phyloP scores from a whole-genome alignment of 2,329 filamentous ascomycete species.

The Orbilia ellipsospora region DNA sequence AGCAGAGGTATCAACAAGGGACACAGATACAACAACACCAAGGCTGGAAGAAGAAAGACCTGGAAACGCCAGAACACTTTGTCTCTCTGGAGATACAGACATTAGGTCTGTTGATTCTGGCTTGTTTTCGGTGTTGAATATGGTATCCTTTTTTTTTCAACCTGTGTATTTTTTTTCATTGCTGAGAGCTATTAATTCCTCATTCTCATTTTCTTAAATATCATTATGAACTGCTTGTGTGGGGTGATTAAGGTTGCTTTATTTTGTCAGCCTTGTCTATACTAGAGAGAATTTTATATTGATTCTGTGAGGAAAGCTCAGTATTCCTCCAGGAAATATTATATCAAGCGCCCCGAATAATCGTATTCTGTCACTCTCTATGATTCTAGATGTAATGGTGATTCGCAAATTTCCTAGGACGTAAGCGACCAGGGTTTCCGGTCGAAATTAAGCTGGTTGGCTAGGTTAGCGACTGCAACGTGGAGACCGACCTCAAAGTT shows the following conservation, averaged over 20 bases:
- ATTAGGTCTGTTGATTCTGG: conserved; percentile 46
- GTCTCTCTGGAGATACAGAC: conserved; percentile 77
- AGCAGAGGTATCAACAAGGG: conserved; percentile 99
- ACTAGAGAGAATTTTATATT: conserved; percentile 7
- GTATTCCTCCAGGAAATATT: no score
- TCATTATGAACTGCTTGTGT: neutral
- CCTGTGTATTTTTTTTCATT: conserved; percentile 43
- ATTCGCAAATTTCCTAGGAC: no score
- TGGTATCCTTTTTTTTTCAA: neutral
- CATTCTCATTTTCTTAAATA: conserved; percentile 10
- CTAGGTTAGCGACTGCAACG: no score
- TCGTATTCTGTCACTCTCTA: no score
- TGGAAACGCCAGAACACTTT: conserved; percentile 99
- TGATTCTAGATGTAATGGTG: no score
- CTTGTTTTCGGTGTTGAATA: conserved; percentile 21
- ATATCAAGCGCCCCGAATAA: no score
- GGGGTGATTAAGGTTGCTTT: conserved; percentile 7
- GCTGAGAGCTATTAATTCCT: conserved; percentile 42
- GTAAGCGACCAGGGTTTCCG: no score
- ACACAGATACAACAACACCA: conserved; percentile 99
- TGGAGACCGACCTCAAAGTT: no score
- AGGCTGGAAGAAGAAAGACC: conserved; percentile 97
- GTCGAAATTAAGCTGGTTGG: no score
- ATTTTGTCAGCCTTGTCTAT: conserved; percentile 11
- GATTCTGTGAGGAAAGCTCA: neutral